Evolutionary conservation across 106 monocot species (phyloP).

Genomic region (Dactylorhiza incarnata): DNA sequence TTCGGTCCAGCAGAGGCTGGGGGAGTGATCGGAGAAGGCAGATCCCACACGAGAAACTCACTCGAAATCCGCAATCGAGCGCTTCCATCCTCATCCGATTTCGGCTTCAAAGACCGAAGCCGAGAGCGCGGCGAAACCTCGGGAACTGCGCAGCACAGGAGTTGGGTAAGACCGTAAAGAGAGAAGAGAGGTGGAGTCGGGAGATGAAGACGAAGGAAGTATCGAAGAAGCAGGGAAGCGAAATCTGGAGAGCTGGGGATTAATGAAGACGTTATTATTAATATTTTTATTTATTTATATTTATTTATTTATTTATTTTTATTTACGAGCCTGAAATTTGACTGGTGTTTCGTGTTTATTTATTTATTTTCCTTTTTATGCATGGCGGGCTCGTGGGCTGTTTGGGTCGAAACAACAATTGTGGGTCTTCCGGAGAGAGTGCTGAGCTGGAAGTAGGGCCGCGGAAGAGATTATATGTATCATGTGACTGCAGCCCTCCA

Average conservation of each 20-base stretch:
- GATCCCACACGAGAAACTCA: background rate
- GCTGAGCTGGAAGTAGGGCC: background rate
- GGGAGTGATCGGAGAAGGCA: background rate
- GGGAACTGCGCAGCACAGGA: background rate
- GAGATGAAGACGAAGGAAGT: slow-evolving; percentile 1
- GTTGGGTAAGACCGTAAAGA: background rate
- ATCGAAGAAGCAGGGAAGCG: background rate
- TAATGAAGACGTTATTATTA: slow-evolving; percentile 1
- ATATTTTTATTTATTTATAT: background rate
- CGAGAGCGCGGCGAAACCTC: background rate
- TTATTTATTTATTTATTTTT: no score
- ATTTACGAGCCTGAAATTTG: background rate
- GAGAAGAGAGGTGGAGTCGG: background rate
- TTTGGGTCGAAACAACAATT: background rate
- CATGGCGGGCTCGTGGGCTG: background rate
- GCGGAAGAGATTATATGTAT: background rate
- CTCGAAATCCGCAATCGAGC: slow-evolving; percentile 6
- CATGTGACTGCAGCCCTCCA: background rate
- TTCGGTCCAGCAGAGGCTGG: background rate
- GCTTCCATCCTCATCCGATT: background rate
- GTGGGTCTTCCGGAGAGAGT: background rate
- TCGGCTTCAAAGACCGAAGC: background rate
- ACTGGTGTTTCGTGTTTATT: background rate
- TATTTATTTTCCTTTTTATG: background rate
- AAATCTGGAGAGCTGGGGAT: background rate